These are phyloP conservation scores for Lipomyces starkeyi DNA, from an alignment of 805 yeast genomes.

Conservation along the genomic window DNA sequence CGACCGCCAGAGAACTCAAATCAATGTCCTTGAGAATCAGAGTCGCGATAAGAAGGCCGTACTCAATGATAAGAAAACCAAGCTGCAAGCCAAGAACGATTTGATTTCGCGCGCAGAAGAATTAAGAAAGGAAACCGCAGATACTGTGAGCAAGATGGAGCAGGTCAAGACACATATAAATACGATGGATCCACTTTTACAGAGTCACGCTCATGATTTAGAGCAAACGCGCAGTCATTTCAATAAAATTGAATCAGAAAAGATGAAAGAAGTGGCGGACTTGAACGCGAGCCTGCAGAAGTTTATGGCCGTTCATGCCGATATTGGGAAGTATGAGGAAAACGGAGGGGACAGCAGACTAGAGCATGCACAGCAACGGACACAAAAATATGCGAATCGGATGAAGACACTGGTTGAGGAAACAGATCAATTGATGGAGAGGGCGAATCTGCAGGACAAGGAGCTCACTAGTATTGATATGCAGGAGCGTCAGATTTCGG, in stretches of 20 bases:
- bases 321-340: slow-evolving; percentile 41
- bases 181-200: slow-evolving; percentile 16
- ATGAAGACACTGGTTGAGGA: slow-evolving; percentile 39
- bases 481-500: slow-evolving; percentile 64
- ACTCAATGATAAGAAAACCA: slow-evolving; percentile 60
- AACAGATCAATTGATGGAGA: slow-evolving; percentile 36
- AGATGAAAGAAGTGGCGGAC: slow-evolving; percentile 12
- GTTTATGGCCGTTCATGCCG: slow-evolving; percentile 48
- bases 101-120: slow-evolving; percentile 29
- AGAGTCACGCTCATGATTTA: slow-evolving; percentile 13
- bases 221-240: slow-evolving; percentile 19
- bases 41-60: slow-evolving; percentile 60
- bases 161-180: slow-evolving; percentile 45
- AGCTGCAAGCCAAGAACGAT: slow-evolving; percentile 55
- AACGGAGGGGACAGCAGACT: slow-evolving; percentile 23
- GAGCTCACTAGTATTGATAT: slow-evolving; percentile 43
- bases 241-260: slow-evolving; percentile 32
- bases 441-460: slow-evolving; percentile 42
- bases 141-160: slow-evolving; percentile 41
- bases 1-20: slow-evolving; percentile 54
- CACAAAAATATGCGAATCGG: slow-evolving; percentile 39
- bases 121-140: slow-evolving; percentile 45
- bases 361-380: slow-evolving; percentile 5
- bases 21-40: slow-evolving; percentile 54
- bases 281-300: slow-evolving; percentile 20